Conservation (phyloP, 2,329 filamentous ascomycete species). For the Ramichloridium luteum region DNA sequence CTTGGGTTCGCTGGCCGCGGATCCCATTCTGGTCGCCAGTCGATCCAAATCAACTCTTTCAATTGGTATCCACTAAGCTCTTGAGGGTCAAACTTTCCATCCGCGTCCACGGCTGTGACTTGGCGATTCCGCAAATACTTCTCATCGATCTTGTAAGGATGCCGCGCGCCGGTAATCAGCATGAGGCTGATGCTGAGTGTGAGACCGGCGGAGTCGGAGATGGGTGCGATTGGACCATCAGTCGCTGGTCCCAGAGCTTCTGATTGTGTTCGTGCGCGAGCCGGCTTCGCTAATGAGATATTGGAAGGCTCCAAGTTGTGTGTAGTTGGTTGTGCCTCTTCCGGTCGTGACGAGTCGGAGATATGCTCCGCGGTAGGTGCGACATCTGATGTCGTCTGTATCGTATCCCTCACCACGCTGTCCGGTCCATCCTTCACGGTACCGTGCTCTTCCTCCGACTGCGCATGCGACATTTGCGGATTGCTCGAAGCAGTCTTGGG, state of each 20-base stretch:
- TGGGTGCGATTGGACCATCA: conserved; percentile 26
- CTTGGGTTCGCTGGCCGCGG: conserved; percentile 72
- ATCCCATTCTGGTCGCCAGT: conserved; percentile 86
- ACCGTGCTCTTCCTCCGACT: too few species aligned
- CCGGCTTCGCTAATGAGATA: too few species aligned
- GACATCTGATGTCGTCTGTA: too few species aligned
- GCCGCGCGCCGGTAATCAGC: conserved; percentile 61
- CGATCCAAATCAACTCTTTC: conserved; percentile 84
- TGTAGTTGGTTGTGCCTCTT: too few species aligned
- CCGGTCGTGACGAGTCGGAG: too few species aligned
- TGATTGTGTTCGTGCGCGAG: conserved; percentile 28
- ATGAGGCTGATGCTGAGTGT: conserved; percentile 68
- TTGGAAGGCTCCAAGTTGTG: too few species aligned
- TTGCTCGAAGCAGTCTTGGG: too few species aligned
- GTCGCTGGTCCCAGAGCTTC: conserved; percentile 38
- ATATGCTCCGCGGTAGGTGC: too few species aligned
- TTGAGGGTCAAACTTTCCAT: conserved; percentile 59
- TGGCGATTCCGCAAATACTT: conserved; percentile 72
- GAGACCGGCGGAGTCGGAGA: conserved; percentile 24
- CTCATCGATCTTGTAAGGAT: conserved; percentile 82
- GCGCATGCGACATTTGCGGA: too few species aligned
- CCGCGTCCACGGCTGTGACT: conserved; percentile 62
- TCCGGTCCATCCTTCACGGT: too few species aligned
- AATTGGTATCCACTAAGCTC: conserved; percentile 87
- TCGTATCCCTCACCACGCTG: too few species aligned